A percentile compares a stretch with the other conserved stretches of the same genome.
Evolutionary conservation across 306 rosid genomes (phyloP).

Genomic region (Fragaria iinumae): DNA sequence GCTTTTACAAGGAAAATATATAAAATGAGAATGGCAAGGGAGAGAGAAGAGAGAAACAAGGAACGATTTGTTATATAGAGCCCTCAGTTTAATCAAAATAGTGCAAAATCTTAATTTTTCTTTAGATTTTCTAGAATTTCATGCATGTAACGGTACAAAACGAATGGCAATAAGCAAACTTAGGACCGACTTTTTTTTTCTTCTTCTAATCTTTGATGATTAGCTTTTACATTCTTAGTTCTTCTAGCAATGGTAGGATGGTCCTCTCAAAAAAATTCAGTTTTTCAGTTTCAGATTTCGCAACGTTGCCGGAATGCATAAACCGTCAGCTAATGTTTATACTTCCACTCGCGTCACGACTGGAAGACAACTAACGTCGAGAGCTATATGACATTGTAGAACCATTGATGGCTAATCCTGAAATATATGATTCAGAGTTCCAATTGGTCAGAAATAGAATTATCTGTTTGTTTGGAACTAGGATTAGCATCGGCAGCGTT

Average conservation of each 20-base stretch:
- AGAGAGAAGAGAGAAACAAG: slow-evolving; percentile 19
- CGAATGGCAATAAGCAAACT: background rate
- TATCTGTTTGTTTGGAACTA: background rate
- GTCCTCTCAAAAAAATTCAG: background rate
- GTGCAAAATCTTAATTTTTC: too few relatives aligned
- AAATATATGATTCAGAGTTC: background rate
- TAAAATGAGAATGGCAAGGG: background rate
- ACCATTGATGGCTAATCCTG: background rate
- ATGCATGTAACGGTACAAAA: background rate
- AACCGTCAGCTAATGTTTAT: background rate
- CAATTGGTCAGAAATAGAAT: background rate
- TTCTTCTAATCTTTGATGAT: too few relatives aligned
- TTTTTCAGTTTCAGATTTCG: background rate
- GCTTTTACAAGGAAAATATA: background rate
- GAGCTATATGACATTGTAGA: background rate
- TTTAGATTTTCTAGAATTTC: background rate
- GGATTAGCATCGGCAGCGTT: background rate
- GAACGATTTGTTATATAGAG: slow-evolving; percentile 5
- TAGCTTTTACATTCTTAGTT: too few relatives aligned
- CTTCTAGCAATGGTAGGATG: background rate
- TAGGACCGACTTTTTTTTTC: too few relatives aligned
- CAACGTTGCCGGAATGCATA: background rate
- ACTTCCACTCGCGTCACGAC: background rate
- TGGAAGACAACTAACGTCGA: too few relatives aligned
- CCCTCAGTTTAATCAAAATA: background rate